Evolutionary conservation across 495 filamentous ascomycete species (phyloP), one percentile per base, ranked within the genome.

Genomic region (Aspergillus sclerotiicarbonarius): DNA sequence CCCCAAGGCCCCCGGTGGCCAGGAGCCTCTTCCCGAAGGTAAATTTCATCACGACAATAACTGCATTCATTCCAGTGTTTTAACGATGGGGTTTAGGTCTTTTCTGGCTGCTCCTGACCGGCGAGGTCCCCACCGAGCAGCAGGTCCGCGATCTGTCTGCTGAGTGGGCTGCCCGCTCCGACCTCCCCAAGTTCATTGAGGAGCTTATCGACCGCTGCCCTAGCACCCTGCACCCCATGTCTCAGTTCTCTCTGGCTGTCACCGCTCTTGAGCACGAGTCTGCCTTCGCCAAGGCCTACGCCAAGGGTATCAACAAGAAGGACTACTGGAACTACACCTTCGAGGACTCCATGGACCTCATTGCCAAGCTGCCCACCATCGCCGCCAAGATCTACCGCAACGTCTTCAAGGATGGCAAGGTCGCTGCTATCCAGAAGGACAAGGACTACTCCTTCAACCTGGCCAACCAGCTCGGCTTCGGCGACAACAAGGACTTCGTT

Each of bases 191-290:
- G 80, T 98, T 93, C 80, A 81, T 98, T 70, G 92, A 96, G 81
- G 94, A 98, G 80, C 87, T 98, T 69, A 96, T 98, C 78, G 94
- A 98, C 87, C 91, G 93, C 78, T 98, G 92, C 88, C 94, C 94
- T 60, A 92, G 81, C 80, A 91, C 93, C 76, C 90, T 98, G 63
- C 94, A 98, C 87, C 95, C 94, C 71, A 98, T 98, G 94, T 92
- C 95, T 52, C 94, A 98, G 83, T 96, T 98, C 84, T 97, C 95
- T 37, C 78, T 98, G 66, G 94, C 95, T 64, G 92, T 98, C 65
- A 96, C 88, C 64, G 94, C 94, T 71, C 90, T 98, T 63, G 95
- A 98, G 85, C 91, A 95, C 74, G 94, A 95, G 78, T 98, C 94
- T 51, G 84, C 90, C 53, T 98, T 98, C 76, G 85, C 95, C 67